Base-by-base conservation (phyloP, 2,329 filamentous ascomycete species). In the Periconia digitata region DNA sequence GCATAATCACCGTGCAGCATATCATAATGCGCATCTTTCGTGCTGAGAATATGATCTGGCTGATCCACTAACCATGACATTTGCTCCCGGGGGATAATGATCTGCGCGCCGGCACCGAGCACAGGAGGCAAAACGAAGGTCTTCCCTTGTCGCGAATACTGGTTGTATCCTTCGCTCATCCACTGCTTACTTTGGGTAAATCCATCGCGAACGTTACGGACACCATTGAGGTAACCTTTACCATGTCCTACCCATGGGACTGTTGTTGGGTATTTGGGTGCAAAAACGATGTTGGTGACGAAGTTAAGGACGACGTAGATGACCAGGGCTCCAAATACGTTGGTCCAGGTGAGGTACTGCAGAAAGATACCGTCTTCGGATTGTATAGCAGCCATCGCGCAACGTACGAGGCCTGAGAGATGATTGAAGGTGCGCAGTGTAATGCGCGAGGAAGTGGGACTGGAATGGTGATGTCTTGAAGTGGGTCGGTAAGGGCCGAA, bases 21-120 rank as follows among this genome's bases (percentile, higher is more conserved):
- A 24, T 76, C 71, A 45, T 69, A 69, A 46, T 75, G 72, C 12
- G 69, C 64, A 12, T 61, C 70, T 10, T 54, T 54, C 2, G 63
- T 62, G 44, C 65, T 73, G 10, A 74, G 56, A n/a, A 75, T 56
- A 23, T 56, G 48, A 43, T 76, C 74, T 2, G 75, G 72, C 45
- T 76, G 69, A 23, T 74, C 70, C 16, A 75, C 55, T 39, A 77
- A 63, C 74, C 74, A 76, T 15, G 45, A 36, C 44, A 73, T 58
- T 37, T 72, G 63, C 3, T 61, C 63, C 6, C 43, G 51, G 10
- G 72, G 72, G 6, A 75, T 48, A 4, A 74, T 52, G 29, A 73
- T 46, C 50, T 68, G 66, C 2, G 62, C 51, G 15, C 41, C 24
- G 42, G 55, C 50, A 13, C 64, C 62, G 2, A 66, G 55, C 12